Percentiles rank a stretch among this genome's conserved stretches.
Conservation (phyloP, 345 rosid species). For the Gynandropsis gynandra region DNA sequence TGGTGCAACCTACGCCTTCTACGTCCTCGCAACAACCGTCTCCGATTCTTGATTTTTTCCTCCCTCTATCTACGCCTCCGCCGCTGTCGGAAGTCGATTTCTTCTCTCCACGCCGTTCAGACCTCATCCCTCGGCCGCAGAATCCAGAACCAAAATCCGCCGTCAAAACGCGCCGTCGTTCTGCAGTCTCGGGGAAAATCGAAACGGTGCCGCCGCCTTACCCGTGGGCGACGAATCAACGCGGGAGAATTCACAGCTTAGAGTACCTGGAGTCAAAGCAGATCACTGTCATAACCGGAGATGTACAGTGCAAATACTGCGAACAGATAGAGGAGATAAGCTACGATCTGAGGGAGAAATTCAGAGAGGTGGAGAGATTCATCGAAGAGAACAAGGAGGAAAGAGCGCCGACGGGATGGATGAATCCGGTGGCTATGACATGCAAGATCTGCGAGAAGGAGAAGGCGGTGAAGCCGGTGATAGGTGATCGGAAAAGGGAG, state of each 20-base stretch:
- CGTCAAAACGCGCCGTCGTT: conserved; percentile 8
- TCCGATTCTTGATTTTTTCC: no score
- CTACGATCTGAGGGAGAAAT: conserved; percentile 47
- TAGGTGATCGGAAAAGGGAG: conserved; percentile 35
- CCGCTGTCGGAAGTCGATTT: no score
- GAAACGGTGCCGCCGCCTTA: conserved; percentile 36
- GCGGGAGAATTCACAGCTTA: conserved; percentile 44
- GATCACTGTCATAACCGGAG: no score
- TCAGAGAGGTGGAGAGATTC: conserved; percentile 32
- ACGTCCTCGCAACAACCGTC: no score
- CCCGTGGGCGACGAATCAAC: conserved; percentile 58
- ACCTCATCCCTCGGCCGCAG: no score
- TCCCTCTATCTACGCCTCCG: no score
- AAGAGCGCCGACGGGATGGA: conserved; percentile 59
- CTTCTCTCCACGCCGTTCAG: conserved; percentile 1
- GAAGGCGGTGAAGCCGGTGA: conserved; percentile 49
- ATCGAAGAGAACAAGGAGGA: conserved; percentile 31
- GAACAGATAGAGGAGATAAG: no score
- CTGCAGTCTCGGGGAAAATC: conserved; percentile 20
- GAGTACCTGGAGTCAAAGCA: conserved; percentile 30
- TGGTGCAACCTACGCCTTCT: no score
- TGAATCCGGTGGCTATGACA: conserved; percentile 32
- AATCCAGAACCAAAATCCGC: background rate
- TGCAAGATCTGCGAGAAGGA: conserved; percentile 51
- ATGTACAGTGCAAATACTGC: no score